Conservation (phyloP, 2,329 filamentous ascomycete genomes). For the Fusarium sp. region DNA sequence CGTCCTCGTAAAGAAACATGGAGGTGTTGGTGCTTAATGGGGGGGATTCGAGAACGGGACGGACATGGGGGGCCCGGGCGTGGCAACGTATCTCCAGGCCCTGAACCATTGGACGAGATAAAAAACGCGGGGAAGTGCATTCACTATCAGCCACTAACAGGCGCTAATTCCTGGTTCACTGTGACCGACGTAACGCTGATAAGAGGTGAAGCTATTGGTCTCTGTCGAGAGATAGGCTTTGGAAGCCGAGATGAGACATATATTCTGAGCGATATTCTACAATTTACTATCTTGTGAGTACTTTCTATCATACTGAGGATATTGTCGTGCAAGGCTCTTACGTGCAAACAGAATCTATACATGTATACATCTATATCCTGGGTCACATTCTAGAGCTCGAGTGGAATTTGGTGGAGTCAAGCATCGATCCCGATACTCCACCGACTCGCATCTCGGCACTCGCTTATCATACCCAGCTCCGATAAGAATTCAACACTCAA, state of each 20-base stretch:
- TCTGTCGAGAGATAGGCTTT: constrained; percentile 5
- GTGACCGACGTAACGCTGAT: constrained; percentile 16
- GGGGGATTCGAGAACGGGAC: neutral
- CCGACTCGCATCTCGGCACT: neutral
- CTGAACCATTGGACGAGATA: constrained; percentile 24
- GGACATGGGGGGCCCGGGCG: neutral
- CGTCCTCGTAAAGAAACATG: neutral
- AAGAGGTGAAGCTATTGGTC: constrained; percentile 3
- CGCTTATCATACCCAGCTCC: neutral
- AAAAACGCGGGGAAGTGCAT: constrained; percentile 37
- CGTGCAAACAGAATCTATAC: neutral
- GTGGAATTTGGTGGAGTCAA: neutral
- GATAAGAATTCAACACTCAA: neutral
- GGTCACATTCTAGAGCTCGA: neutral
- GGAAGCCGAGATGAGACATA: neutral
- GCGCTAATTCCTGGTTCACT: neutral
- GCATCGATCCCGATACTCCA: neutral
- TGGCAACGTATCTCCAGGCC: constrained; percentile 19
- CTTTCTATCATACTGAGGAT: neutral
- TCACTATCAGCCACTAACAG: constrained; percentile 33
- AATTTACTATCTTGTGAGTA: neutral
- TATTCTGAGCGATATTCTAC: neutral
- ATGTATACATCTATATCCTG: neutral
- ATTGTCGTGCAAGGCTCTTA: neutral
- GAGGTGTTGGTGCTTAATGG: neutral